Evolutionary conservation across 257 asterid species (phyloP).

Genomic region (Lycium ferocissimum): DNA sequence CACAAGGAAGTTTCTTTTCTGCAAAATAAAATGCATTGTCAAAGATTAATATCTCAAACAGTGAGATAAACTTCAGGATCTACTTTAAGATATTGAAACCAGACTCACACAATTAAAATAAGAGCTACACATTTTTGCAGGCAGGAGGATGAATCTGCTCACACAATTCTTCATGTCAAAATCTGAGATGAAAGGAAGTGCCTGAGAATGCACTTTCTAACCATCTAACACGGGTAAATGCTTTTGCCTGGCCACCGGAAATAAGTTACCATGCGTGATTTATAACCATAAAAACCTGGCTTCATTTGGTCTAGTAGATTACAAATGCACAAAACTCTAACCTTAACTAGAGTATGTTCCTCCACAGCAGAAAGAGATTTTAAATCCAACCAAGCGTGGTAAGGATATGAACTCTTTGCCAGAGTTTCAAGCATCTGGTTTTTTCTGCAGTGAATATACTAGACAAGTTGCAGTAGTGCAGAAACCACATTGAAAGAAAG

Average conservation of each 20-base stretch:
- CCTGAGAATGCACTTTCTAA: constrained; percentile 2
- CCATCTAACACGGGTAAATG: constrained; percentile 9
- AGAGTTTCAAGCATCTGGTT: constrained; percentile 14
- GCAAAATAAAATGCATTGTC: constrained; percentile 19
- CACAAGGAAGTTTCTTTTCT: constrained; percentile 16
- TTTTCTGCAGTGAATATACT: not conserved
- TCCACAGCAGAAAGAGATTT: constrained; percentile 22
- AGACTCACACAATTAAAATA: not conserved
- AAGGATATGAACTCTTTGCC: not conserved
- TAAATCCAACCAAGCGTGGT: not conserved
- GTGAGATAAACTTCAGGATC: not conserved
- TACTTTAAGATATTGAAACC: not conserved
- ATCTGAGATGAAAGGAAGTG: constrained; percentile 11
- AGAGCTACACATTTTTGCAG: not conserved
- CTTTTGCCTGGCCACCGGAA: not conserved
- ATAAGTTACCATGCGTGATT: not conserved
- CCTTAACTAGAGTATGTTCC: not conserved
- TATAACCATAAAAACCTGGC: not conserved
- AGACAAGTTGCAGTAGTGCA: constrained; percentile 24
- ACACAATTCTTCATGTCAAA: not conserved
- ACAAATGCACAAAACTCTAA: not conserved
- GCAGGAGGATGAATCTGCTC: not conserved
- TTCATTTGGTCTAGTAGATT: constrained; percentile 17
- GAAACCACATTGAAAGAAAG: constrained; percentile 17
- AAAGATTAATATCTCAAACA: constrained; percentile 9